phyloP scores from a whole-genome alignment of 2,329 filamentous ascomycete species.

The Aspergillus pseudotamarii region DNA sequence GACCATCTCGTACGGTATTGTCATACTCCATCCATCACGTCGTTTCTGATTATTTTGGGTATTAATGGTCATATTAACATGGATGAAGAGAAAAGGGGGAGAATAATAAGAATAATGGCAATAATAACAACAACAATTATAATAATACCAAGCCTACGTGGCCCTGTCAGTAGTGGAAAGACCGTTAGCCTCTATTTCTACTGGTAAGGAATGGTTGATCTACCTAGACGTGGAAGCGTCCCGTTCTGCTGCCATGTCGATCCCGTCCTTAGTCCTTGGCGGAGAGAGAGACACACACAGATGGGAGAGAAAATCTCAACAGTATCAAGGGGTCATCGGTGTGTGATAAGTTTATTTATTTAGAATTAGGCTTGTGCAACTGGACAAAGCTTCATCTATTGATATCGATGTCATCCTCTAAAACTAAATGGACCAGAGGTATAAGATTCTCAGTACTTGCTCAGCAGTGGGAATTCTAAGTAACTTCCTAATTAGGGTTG shows the following conservation, averaged over 20 bases:
- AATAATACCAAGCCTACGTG: background rate
- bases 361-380: slow-evolving; percentile 14
- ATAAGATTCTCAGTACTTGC: no score
- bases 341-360: slow-evolving; percentile 3
- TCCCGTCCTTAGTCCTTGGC: background rate
- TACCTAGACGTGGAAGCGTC: background rate
- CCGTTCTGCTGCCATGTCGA: background rate
- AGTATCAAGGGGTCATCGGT: background rate
- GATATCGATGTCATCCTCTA: background rate
- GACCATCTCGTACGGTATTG: slow-evolving; percentile 14
- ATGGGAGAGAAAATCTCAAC: background rate
- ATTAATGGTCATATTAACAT: background rate
- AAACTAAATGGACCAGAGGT: background rate
- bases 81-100: background rate
- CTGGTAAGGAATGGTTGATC: background rate
- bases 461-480: background rate
- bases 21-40: background rate
- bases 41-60: background rate
- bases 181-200: background rate
- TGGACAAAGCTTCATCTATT: slow-evolving; percentile 9
- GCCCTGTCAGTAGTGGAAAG: background rate
- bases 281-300: background rate
- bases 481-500: slow-evolving; percentile 5
- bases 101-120: background rate
- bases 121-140: background rate